Evolutionary conservation across 371 early-diverging fungal genomes (phyloP).

Genomic region (Rhizopus microsporus): DNA sequence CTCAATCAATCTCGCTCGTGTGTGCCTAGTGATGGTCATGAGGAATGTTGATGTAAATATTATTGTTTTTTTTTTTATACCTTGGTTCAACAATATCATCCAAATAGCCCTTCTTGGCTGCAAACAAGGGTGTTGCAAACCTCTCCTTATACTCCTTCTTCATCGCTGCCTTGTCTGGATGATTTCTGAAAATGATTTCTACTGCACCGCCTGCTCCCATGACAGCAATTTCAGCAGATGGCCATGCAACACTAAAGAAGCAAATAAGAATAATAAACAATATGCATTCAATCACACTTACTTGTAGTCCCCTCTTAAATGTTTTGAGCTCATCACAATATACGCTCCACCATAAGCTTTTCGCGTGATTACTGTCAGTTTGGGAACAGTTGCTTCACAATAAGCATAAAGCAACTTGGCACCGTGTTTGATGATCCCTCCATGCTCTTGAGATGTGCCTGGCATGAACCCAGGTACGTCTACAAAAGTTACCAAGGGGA

Average conservation of each 20-base stretch:
- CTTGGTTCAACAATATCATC: conserved; percentile 93
- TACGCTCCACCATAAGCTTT: conserved; percentile 99
- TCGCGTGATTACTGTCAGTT: conserved; percentile 93
- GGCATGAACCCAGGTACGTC: conserved; percentile 98
- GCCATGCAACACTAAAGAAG: conserved; percentile 88
- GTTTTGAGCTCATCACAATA: conserved; percentile 97
- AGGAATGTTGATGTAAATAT: background rate
- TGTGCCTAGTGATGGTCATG: conserved; percentile 40
- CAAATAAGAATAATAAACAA: background rate
- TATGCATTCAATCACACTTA: conserved; percentile 22
- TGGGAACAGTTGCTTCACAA: conserved; percentile 97
- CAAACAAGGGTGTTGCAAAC: conserved; percentile 95
- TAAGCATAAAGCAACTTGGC: conserved; percentile 96
- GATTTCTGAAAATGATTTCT: conserved; percentile 90
- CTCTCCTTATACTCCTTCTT: conserved; percentile 88
- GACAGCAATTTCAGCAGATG: conserved; percentile 96
- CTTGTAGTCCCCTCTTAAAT: conserved; percentile 89
- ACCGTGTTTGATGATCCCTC: conserved; percentile 96
- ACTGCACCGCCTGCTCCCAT: conserved; percentile 98
- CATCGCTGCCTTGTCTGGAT: conserved; percentile 68
- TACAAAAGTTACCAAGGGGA: conserved; percentile 93
- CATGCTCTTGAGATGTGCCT: conserved; percentile 94
- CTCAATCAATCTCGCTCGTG: conserved; percentile 84
- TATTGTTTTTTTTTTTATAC: conserved; percentile 13
- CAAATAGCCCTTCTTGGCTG: conserved; percentile 93